Evolutionary conservation across 352 stramenopile species (phyloP), one percentile per base, ranked within the genome.

Genomic region (Saprolegnia parasitica): DNA sequence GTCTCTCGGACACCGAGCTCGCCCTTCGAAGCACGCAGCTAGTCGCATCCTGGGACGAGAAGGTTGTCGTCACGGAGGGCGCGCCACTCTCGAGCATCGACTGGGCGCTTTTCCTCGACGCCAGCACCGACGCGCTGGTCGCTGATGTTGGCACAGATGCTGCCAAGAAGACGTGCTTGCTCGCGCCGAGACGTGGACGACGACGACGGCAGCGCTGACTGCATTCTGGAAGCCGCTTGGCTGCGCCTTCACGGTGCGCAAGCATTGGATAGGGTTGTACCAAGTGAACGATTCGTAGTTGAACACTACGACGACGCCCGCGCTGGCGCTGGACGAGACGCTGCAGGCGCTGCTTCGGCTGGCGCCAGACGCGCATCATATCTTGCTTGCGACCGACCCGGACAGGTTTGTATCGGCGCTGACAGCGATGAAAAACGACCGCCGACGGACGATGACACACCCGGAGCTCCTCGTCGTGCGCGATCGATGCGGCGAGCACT

Each of bases 141-240:
- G 40, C 32, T 5, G 46, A 15, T 18, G 13, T 61, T 42, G 6
- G 24, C 13, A 37, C 62, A 10, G 45, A 58, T 61, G 62, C 20
- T 4, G 54, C 39, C n/a, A 70, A 62, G 24, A 24, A 47, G 50
- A 37, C 18, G 10, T 66, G 2, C n/a, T 15, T 5, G 16, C 8
- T 11, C 54, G 55, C n/a, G 6, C 11, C 18, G 32, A 52, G 23
- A 23, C 32, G 32, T 70, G 63, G 63, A 20, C 18, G 46, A 23
- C 63, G 8, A 60, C 37, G 37, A 29, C 26, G 5, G 16, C 63
- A 2, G 21, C 46, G 37, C 23, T 70, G 2, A 6, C 2, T 4
- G 45, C 63, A 4, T 62, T 70, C n/a, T 70, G 63, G 63, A 70
- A 70, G 50, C 45, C 63, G 13, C 62, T 70, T 70, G 63, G 63